Conservation (phyloP, 805 yeast species). For the Yarrowia porcina region DNA sequence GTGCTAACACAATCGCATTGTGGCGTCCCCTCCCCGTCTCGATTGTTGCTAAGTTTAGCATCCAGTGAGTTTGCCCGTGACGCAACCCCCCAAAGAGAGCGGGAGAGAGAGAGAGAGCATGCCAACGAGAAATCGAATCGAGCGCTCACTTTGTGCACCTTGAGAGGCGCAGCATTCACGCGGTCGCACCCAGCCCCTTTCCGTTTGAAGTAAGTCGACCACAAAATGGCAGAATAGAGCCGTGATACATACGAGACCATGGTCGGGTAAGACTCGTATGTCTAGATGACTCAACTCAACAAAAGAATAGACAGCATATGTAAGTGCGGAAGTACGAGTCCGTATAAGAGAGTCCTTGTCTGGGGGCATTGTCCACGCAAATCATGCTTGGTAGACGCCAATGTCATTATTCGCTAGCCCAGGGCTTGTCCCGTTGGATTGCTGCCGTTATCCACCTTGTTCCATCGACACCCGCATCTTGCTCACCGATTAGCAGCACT, state of each 20-base stretch:
- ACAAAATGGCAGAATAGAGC: background rate
- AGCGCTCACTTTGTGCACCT: background rate
- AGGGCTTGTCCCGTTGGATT: background rate
- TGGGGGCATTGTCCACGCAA: too few species aligned
- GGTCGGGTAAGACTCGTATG: too few species aligned
- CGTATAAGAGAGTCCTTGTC: too few species aligned
- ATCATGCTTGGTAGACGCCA: background rate
- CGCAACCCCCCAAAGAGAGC: background rate
- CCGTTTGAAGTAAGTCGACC: background rate
- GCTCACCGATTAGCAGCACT: slow-evolving; percentile 2
- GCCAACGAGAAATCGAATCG: background rate
- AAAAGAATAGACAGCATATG: too few species aligned
- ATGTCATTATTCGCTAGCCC: background rate
- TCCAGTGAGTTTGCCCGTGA: background rate
- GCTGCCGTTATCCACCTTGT: background rate
- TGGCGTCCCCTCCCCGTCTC: background rate
- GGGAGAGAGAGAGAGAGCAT: background rate
- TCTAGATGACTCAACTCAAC: too few species aligned
- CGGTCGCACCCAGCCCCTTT: background rate
- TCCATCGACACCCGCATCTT: background rate
- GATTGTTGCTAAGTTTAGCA: background rate
- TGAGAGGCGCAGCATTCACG: background rate
- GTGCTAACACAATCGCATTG: background rate
- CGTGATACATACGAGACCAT: background rate
- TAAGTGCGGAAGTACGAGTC: too few species aligned